Evolutionary conservation across 371 early-diverging fungal genomes (phyloP), one percentile per base, ranked within the genome.

Genomic region (Rhizopus sp.): DNA sequence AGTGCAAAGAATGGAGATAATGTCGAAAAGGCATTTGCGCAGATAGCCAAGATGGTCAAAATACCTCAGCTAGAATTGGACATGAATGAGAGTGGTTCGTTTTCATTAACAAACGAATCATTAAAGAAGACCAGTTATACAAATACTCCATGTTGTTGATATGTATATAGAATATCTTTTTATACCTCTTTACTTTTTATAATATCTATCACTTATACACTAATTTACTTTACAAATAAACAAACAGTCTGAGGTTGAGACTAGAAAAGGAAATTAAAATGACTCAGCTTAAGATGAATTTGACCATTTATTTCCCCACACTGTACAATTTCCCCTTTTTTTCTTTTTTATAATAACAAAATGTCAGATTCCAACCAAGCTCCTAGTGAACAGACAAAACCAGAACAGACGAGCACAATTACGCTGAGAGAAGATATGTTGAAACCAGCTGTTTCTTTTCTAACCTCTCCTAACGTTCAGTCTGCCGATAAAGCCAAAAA

Each of bases 1-100:
- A 86, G 86, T 62, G 95, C 95, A n/a, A 96, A 94, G 72, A 92
- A 93, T 63, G 93, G 90, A 31, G 91, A 89, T 69, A 92, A 93
- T 68, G 94, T 96, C 5, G 97, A 96, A 52, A 82, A 85, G 51
- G 95, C 95, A 7, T 96, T 96, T 77, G 76, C 85, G 38, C 85
- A 91, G 16, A 91, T 94, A 61, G 94, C 93, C 29, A 86, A 80
- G 61, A 89, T 78, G 53, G 78, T 82, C 30, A 75, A 76, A 67
- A 69, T 82, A 45, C 82, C 82, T 23, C 82, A 77, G 40, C 61
- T 82, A 72, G 80, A 82, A 61, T 40, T 82, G 16, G 82, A 82
- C 49, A 72, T 82, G 75, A 84, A 52, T 35, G 63, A 62, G 9
- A 54, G 13, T 23, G 46, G 55, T 32, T 60, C 63, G 1, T 50